Base-by-base conservation (phyloP, 75 land plant genomes). In the Pseudotsuga menziesii region DNA sequence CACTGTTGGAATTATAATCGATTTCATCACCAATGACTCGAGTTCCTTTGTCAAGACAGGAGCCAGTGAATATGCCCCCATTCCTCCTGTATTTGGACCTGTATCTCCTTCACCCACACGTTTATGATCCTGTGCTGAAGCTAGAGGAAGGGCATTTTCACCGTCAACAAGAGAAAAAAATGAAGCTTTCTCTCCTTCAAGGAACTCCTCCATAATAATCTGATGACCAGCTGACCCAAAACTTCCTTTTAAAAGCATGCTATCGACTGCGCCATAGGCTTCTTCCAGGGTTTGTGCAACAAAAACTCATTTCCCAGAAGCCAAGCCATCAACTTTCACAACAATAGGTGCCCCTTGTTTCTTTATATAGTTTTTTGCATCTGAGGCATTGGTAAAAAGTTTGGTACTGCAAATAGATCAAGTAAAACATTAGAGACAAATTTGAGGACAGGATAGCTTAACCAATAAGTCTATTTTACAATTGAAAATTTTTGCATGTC, bases 1-100 rank as follows among this genome's bases (percentile, higher is more conserved):
- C 14, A 97, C 98, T 19, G 99, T 97, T 1, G 99, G 99, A 56
- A 70, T 78, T 73, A 97, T 94, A 36, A 97, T 97, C 29, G 92
- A 78, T 63, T 92, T 79, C 99, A 97, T 97, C 32, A 97, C 91
- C 36, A 83, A 9, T 26, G 78, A 76, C 77, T 97, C 83, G 15
- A 97, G 85, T 57, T 90, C 91, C 73, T 86, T 73, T 25, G 90
- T 92, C 77, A 97, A 75, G 3, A 89, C 73, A 2, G 99, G 98
- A 29, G 99, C 98, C 4, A 98, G 99, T 56, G 99, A 97, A 79
- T 97, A 97, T 11, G 99, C 99, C 4, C 99, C 99, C 99, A 97
- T 97, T 63, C 99, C 99, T 71, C 99, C 99, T 36, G 99, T 97
- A 77, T 97, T 97, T 5, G 99, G 98, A 20, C 99, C 99, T 2